Percentiles rank a stretch among this genome's conserved stretches.
phyloP scores from a whole-genome alignment of 495 filamentous ascomycete species.

The Aspergillus carlsbadensis region DNA sequence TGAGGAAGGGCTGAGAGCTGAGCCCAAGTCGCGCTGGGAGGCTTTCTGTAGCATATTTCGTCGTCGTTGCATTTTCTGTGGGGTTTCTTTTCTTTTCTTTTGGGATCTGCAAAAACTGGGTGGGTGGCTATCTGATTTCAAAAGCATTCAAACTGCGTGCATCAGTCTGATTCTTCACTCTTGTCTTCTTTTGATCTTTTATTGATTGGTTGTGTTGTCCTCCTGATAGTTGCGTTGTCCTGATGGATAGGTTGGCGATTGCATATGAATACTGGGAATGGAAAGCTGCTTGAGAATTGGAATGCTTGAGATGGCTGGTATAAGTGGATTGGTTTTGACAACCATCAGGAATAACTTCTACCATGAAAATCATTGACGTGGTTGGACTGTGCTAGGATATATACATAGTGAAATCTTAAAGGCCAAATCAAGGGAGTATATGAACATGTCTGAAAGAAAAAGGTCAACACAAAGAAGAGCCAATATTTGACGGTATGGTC shows the following conservation, averaged over 20 bases:
- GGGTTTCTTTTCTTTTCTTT: slow-evolving; percentile 10
- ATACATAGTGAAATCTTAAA: slow-evolving; percentile 3
- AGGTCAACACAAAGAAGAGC: not conserved
- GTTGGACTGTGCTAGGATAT: slow-evolving; percentile 3
- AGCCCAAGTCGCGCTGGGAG: slow-evolving; percentile 6
- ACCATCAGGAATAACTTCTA: not conserved
- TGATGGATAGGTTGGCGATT: slow-evolving; percentile 3
- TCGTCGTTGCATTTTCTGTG: slow-evolving; percentile 17
- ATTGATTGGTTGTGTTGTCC: slow-evolving; percentile 7
- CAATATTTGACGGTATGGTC: not conserved
- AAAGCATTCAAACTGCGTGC: slow-evolving; percentile 17
- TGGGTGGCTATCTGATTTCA: slow-evolving; percentile 37
- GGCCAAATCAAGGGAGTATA: not conserved
- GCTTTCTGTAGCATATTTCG: slow-evolving; percentile 24
- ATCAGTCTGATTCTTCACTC: slow-evolving; percentile 5
- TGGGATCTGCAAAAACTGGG: slow-evolving; percentile 28
- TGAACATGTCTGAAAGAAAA: not conserved
- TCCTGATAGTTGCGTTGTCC: no score
- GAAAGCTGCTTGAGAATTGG: not conserved
- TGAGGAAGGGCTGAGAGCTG: not conserved
- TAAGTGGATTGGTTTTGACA: slow-evolving; percentile 4
- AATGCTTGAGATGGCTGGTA: not conserved
- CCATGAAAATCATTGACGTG: slow-evolving; percentile 1
- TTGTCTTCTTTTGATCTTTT: slow-evolving; percentile 10
- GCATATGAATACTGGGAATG: not conserved